Conservation (phyloP, 192 early-diverging fungal species). For the Coemansia sp. region DNA sequence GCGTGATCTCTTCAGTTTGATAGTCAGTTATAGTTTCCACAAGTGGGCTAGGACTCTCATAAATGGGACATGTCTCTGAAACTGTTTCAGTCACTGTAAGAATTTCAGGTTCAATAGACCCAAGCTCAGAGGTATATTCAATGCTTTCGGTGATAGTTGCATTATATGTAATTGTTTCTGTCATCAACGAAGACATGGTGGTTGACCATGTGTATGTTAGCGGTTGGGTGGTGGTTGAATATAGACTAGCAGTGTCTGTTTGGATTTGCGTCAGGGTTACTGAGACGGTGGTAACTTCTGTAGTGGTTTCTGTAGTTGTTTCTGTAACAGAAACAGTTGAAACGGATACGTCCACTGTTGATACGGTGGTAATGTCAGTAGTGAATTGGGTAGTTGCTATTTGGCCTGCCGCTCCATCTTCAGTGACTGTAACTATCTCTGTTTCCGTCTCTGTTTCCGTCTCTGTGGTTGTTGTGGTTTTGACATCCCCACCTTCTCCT, state of each 20-base stretch:
- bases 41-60: not conserved
- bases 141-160: conserved; percentile 1
- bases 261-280: not conserved
- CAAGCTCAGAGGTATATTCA: not conserved
- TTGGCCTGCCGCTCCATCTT: not conserved
- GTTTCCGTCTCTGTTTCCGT: not conserved
- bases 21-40: not conserved
- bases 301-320: not conserved
- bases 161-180: not conserved
- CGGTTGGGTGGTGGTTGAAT: not conserved
- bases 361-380: not conserved
- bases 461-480: not conserved
- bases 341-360: not conserved
- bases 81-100: conserved; percentile 7
- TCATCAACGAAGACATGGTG: not conserved
- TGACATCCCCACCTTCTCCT: not conserved
- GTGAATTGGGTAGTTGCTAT: not conserved
- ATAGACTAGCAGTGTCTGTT: not conserved
- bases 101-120: conserved; percentile 2
- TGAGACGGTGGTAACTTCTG: conserved; percentile 1
- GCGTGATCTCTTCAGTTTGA: not conserved
- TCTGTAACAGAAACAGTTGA: not conserved
- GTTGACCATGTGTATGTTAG: not conserved
- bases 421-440: not conserved
- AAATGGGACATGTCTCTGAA: not conserved